phyloP scores from a whole-genome alignment of 257 asterid species.

The Haberlea rhodopensis region DNA sequence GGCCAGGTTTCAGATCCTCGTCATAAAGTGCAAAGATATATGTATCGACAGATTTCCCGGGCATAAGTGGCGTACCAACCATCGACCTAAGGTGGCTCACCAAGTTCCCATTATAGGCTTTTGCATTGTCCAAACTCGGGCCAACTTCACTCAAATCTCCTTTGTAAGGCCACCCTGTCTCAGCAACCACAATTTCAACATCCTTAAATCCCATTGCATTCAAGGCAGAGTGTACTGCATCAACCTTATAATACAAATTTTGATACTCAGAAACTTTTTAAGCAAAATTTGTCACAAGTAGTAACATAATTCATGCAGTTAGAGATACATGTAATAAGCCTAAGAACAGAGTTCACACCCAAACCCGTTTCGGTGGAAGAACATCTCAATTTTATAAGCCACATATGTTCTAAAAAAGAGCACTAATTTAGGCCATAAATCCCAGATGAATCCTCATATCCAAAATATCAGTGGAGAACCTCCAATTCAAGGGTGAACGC shows the following conservation, averaged over 20 bases:
- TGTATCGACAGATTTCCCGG: conserved; percentile 89
- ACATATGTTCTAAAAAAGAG: too few species aligned
- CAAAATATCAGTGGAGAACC: neutral
- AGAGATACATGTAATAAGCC: neutral
- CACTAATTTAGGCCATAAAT: too few species aligned
- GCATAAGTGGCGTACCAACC: conserved; percentile 96
- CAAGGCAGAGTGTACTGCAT: conserved; percentile 83
- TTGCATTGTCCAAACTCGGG: conserved; percentile 70
- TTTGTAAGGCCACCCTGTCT: conserved; percentile 98
- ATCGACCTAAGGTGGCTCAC: conserved; percentile 74
- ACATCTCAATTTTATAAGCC: too few species aligned
- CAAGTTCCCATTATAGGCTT: conserved; percentile 83
- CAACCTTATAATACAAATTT: too few species aligned
- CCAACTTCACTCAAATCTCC: conserved; percentile 91
- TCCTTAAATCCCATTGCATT: conserved; percentile 72
- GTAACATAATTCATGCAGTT: neutral
- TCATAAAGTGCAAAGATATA: conserved; percentile 88
- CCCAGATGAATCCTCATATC: too few species aligned
- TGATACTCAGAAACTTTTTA: neutral
- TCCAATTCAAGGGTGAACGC: too few species aligned
- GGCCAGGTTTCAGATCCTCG: conserved; percentile 90
- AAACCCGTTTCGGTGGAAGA: too few species aligned
- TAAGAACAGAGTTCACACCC: neutral
- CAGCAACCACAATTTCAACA: conserved; percentile 88
- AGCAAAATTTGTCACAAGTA: neutral